These are phyloP conservation scores for Paramecium sexaurelia DNA, from an alignment of 73 alveolate species.

Conservation along the genomic window DNA sequence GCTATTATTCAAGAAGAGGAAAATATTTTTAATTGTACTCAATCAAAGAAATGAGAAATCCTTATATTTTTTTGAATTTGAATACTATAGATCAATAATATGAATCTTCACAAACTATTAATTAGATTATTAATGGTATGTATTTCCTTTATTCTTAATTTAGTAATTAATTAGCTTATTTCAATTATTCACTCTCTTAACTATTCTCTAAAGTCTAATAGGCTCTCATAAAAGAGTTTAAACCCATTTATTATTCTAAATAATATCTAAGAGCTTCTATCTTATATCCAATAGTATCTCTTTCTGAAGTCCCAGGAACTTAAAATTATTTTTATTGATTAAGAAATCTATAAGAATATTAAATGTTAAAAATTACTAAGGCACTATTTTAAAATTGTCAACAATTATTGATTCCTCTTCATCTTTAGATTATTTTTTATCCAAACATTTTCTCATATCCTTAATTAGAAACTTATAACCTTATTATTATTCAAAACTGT, in stretches of 20 bases:
- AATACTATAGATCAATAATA: constrained; percentile 71
- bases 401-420: constrained; percentile 71
- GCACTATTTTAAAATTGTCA: constrained; percentile 66
- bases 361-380: constrained; percentile 52
- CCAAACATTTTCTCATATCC: constrained; percentile 60
- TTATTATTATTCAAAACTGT: constrained; percentile 56
- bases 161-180: constrained; percentile 72
- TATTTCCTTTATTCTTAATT: constrained; percentile 74
- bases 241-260: constrained; percentile 81
- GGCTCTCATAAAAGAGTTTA: constrained; percentile 75
- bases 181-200: constrained; percentile 62
- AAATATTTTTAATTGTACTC: not conserved
- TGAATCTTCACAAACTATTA: constrained; percentile 93
- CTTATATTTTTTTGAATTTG: not conserved
- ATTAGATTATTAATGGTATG: constrained; percentile 81
- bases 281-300: constrained; percentile 81
- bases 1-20: constrained; percentile 6
- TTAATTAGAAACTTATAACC: constrained; percentile 61
- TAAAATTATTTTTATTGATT: constrained; percentile 67
- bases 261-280: constrained; percentile 89
- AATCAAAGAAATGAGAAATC: not conserved
- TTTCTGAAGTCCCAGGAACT: constrained; percentile 82
- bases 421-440: constrained; percentile 62
- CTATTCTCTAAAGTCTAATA: constrained; percentile 54
- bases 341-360: constrained; percentile 20